These are phyloP conservation scores for Cladosporium sp. DNA, from an alignment of 2,329 filamentous ascomycete genomes.

Conservation along the genomic window DNA sequence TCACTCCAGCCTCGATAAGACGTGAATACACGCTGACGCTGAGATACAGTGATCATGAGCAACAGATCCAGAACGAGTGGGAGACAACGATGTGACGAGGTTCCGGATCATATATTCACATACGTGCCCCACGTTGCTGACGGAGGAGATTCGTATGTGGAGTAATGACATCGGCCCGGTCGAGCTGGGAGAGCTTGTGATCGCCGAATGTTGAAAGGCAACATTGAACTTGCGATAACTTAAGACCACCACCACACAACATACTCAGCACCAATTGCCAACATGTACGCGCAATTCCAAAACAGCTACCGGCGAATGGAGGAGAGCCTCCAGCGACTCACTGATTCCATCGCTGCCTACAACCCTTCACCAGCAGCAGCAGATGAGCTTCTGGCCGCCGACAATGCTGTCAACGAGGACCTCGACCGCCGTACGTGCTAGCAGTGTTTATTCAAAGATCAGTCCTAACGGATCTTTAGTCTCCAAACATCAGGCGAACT, in stretches of 20 bases:
- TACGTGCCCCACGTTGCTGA: neutral
- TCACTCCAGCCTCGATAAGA: neutral
- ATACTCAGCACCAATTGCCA: neutral
- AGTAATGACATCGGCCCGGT: neutral
- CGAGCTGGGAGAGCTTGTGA: neutral
- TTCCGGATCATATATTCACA: neutral
- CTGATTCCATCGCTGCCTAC: slow-evolving; percentile 80
- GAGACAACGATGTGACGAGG: no score
- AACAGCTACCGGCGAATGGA: slow-evolving; percentile 51
- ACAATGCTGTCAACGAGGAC: slow-evolving; percentile 66
- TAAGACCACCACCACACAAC: neutral
- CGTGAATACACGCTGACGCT: neutral
- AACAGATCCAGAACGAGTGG: neutral
- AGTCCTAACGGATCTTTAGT: slow-evolving; percentile 50
- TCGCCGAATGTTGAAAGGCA: neutral
- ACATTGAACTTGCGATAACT: neutral
- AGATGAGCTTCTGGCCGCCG: slow-evolving; percentile 69
- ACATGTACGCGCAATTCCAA: slow-evolving; percentile 47
- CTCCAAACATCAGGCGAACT: slow-evolving; percentile 73
- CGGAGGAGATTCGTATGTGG: neutral
- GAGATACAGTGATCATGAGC: neutral
- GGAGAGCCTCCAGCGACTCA: slow-evolving; percentile 62
- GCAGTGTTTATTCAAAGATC: neutral
- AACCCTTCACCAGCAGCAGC: slow-evolving; percentile 71
- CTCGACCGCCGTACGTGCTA: slow-evolving; percentile 61